Evolutionary conservation across 768 basidiomycete genomes (phyloP), one percentile per base, ranked within the genome.

Genomic region (Termitomyces sp.): DNA sequence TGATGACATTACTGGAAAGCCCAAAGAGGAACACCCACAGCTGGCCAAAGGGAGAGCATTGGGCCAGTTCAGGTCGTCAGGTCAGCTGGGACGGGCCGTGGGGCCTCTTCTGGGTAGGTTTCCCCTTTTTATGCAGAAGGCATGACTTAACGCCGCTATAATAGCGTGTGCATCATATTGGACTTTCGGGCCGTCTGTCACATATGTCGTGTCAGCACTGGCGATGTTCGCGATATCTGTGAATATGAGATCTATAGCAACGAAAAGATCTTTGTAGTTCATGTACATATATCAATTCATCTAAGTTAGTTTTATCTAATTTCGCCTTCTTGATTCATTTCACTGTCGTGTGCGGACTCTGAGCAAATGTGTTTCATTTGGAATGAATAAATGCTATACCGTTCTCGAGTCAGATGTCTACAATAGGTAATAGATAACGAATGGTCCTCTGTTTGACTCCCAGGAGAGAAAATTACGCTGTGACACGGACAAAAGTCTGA

Each of bases 71-170:
- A 83, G 95, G 52, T 94, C 91, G 7, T 83, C 89, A n/a, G 96
- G 96, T 19, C 96, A 98, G 68, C 80, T 98, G 40, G 96, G 96
- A 3, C 82, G 96, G 56, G 95, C 96, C 4, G 76, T 97, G 37
- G 96, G 96, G 0, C 96, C 96, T 5, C 69, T 98, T 5, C 75
- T 95, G n/a, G 93, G 93, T 85, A 71, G 49, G 85, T 54, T 46
- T 64, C 32, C 21, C 19, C 37, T 5, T 32, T 56, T 44, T 46
- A 42, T 51, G 41, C 46, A 56, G 56, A 63, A 51, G 65, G 42
- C 19, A 43, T 63, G 60, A 67, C 55, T 70, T 10, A 54, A 62
- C 34, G 44, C 19, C 55, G 43, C 19, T 43, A 39, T 60, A 39
- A 52, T 52, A 94, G 91, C 91, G 5, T 94, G 91, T 68, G 91